Conservation (phyloP, 1,284 basidiomycete genomes). For the Afroboletus lepidellus region DNA sequence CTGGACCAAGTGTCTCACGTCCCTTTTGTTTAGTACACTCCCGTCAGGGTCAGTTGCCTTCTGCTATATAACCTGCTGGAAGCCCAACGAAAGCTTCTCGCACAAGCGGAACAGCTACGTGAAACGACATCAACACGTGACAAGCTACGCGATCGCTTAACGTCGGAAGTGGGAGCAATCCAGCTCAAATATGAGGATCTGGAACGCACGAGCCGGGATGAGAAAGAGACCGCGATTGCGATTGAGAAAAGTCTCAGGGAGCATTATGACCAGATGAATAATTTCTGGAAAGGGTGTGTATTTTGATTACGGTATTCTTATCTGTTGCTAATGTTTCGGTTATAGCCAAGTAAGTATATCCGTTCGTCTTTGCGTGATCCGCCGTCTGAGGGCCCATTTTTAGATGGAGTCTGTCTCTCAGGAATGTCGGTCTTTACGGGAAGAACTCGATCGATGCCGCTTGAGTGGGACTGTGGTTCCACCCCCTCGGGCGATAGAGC, state of each 20-base stretch:
- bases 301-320: constrained; percentile 3
- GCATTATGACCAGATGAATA: constrained; percentile 36
- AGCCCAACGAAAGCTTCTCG: constrained; percentile 27
- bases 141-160: constrained; percentile 30
- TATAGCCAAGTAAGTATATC: constrained; percentile 40
- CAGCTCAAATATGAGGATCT: constrained; percentile 29
- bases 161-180: constrained; percentile 27
- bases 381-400: constrained; percentile 11
- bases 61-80: constrained; percentile 34
- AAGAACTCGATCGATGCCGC: constrained; percentile 27
- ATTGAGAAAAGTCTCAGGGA: constrained; percentile 38
- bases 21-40: constrained; percentile 26
- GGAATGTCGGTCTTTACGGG: constrained; percentile 33
- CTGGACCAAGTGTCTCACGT: constrained; percentile 9
- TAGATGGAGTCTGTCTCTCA: constrained; percentile 36
- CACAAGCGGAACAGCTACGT: constrained; percentile 30
- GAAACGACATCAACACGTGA: constrained; percentile 26
- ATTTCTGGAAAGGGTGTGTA: constrained; percentile 40
- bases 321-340: constrained; percentile 18
- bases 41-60: constrained; percentile 34
- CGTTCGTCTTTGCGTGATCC: neutral
- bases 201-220: constrained; percentile 32
- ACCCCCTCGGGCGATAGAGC: constrained; percentile 27
- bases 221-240: constrained; percentile 37
- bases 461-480: constrained; percentile 18